phyloP scores from a whole-genome alignment of 2,329 filamentous ascomycete genomes.

The Alternaria sp. region DNA sequence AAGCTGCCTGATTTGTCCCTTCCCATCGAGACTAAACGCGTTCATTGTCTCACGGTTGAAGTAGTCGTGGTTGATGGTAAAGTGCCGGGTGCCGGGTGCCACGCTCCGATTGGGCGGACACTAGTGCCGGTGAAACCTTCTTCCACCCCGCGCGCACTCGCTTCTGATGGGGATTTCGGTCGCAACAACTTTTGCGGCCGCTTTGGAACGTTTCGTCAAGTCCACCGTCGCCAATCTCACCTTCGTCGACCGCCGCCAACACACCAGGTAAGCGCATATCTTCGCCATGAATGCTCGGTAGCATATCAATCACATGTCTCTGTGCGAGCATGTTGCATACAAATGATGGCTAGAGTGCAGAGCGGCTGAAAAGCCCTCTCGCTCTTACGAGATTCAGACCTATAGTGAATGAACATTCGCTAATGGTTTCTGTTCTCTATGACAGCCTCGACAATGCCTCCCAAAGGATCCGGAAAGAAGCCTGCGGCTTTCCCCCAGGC shows the following conservation, averaged over 20 bases:
- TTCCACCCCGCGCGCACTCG: slow-evolving; percentile 25
- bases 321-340: slow-evolving; percentile 43
- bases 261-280: slow-evolving; percentile 51
- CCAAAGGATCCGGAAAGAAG: slow-evolving; percentile 95
- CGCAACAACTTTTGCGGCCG: slow-evolving; percentile 28
- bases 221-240: slow-evolving; percentile 40
- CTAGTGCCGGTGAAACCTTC: slow-evolving; percentile 30
- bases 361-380: slow-evolving; percentile 49
- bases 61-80: slow-evolving; percentile 7
- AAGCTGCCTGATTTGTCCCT: slow-evolving; percentile 17
- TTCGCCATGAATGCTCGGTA: slow-evolving; percentile 42
- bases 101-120: slow-evolving; percentile 23
- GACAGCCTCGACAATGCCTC: slow-evolving; percentile 78
- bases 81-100: slow-evolving; percentile 7
- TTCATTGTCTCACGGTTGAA: slow-evolving; percentile 7
- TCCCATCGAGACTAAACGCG: neutral
- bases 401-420: slow-evolving; percentile 73
- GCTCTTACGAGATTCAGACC: slow-evolving; percentile 52
- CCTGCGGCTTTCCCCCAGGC: slow-evolving; percentile 73
- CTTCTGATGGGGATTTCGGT: slow-evolving; percentile 30
- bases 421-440: slow-evolving; percentile 99
- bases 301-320: slow-evolving; percentile 46
- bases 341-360: slow-evolving; percentile 52
- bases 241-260: slow-evolving; percentile 47
- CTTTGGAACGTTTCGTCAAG: slow-evolving; percentile 23